Evolutionary conservation across 2,329 filamentous ascomycete genomes (phyloP), one percentile per base, ranked within the genome.

Genomic region (Lachnellula hyalina): DNA sequence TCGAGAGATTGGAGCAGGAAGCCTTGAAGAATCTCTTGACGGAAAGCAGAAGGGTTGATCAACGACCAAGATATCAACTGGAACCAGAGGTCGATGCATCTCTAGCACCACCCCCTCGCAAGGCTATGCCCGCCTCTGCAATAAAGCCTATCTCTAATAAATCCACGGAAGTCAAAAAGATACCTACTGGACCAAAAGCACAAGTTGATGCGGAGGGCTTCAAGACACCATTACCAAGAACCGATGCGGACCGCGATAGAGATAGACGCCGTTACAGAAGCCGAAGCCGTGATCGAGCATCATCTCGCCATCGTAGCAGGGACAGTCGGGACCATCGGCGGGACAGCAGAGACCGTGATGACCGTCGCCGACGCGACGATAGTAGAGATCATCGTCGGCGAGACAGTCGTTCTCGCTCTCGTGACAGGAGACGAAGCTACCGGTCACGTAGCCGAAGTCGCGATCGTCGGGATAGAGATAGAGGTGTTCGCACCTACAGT

Each of bases 1-100:
- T 63, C 19, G 66, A 69, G 48, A 58, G 65, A 23, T 53, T 70
- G 15, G 67, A 70, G 50, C 63, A 68, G 49, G 68, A 70, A 59
- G 68, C 68, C 45, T 54, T 71, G 12, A 63, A 66, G 48, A 62
- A 68, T 59, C 62, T 71, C 19, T 45, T 70, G n/a, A 68, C 67
- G 21, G 68, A 70, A 56, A 61, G 67, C 19, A 66, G 68, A 36
- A 58, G 59, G 25, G 56, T 64, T 21, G 60, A 65, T 14, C 63
- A 66, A 52, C 60, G 63, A 45, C 65, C 65, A 36, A 62, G 67
- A 55, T 63, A 68, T 59, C 63, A 67, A 56, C 28, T 67, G 40
- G 68, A 70, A 42, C 49, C 66, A n/a, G 67, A 69, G 47, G 52
- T 71, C 25, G 68, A 71, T 49, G 60, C 68, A 34, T 62, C 56